Base-by-base conservation (phyloP, 1,284 basidiomycete species). In the Athelia psychrophila region DNA sequence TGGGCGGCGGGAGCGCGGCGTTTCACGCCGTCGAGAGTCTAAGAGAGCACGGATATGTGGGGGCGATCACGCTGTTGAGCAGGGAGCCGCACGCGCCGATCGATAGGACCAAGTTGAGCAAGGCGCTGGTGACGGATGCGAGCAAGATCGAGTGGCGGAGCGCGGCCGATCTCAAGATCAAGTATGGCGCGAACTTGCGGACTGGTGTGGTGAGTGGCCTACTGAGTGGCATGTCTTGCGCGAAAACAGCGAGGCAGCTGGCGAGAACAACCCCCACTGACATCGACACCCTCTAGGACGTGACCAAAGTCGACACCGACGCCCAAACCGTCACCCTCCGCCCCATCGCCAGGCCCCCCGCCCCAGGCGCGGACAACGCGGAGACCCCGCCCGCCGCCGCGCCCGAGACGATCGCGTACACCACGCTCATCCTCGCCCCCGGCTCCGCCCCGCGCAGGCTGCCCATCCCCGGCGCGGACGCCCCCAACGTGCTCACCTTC, bases 51-150 rank as follows among this genome's bases (percentile, higher is more conserved):
- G 88, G 88, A 20, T 97, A 86, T 73, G 76, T 77, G 36, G 88
- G 83, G 18, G 78, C 82, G 8, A 91, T 98, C 63, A 92, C 86
- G 2, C 73, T 97, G 47, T 68, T 97, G 20, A 86, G 87, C 19
- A 85, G 88, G 62, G 95, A 98, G 70, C 72, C 77, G 10, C 76
- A 95, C 65, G 79, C 87, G 15, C 94, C 95, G 1, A 92, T 97
- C 60, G 95, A 98, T 71, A 79, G 91, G 53, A 93, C 94, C 44
- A 95, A 92, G 74, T 77, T 97, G 54, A 95, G 92, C 72, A 97
- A 98, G 70, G 85, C 84, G 4, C 81, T 96, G 40, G 80, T 90
- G 36, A 86, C 88, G 19, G 90, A 95, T 60, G 71, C 87, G 2
- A 73, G 81, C 32, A 92, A 94, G 69, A 72, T 95, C 38, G 81